These are phyloP conservation scores for Acacia confusa DNA, from an alignment of 306 rosid genomes.

Conservation along the genomic window DNA sequence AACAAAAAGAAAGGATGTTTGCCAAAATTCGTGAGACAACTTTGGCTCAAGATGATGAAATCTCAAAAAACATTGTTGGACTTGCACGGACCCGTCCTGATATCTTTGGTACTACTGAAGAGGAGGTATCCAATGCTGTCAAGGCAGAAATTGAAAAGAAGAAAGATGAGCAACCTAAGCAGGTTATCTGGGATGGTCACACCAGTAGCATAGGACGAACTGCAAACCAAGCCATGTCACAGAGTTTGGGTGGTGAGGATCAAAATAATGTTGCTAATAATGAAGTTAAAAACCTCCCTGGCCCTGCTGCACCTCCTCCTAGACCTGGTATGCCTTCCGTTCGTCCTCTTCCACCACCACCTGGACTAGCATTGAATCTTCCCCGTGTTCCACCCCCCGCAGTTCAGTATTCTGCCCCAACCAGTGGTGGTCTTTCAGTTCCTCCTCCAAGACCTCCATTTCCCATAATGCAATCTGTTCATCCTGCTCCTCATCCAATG, in stretches of 20 bases:
- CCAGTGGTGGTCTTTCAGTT: constrained; percentile 55
- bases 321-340: constrained; percentile 76
- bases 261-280: constrained; percentile 52
- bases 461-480: constrained; percentile 61
- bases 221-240: constrained; percentile 94
- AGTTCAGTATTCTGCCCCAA: constrained; percentile 63
- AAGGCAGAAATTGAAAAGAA: constrained; percentile 97
- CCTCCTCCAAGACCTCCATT: constrained; percentile 71
- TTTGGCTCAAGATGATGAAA: constrained; percentile 90
- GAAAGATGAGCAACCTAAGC: constrained; percentile 95
- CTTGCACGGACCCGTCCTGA: constrained; percentile 96
- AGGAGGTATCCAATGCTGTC: constrained; percentile 96
- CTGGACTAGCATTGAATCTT: constrained; percentile 88
- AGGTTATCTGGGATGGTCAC: constrained; percentile 99
- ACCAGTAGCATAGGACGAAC: constrained; percentile 95
- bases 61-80: constrained; percentile 84
- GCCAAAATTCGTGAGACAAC: constrained; percentile 98
- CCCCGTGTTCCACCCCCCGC: constrained; percentile 64
- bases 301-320: constrained; percentile 95
- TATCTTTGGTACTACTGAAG: constrained; percentile 95
- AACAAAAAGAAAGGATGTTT: constrained; percentile 95
- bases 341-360: constrained; percentile 94
- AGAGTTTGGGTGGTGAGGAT: constrained; percentile 67
- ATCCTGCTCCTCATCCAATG: constrained; percentile 71
- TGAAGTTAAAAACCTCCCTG: constrained; percentile 69